phyloP scores from a whole-genome alignment of 2,329 filamentous ascomycete species.

The Tolypocladium tropicale region DNA sequence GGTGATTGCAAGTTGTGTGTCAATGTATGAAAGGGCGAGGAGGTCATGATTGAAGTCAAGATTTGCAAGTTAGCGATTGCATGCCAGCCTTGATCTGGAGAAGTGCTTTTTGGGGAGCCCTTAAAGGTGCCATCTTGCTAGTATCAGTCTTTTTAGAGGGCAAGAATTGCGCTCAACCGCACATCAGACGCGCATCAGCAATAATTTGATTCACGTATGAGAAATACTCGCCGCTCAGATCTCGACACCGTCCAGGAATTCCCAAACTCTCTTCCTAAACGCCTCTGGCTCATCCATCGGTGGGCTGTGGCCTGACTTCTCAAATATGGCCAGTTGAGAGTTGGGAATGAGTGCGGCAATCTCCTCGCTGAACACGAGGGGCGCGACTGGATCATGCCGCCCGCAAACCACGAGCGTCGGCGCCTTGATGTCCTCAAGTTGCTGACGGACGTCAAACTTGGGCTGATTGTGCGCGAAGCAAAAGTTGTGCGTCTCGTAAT shows the following conservation, averaged over 20 bases:
- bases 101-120: no score
- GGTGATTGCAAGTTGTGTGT: conserved; percentile 3
- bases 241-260: neutral
- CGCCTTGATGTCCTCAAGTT: conserved; percentile 6
- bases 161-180: no score
- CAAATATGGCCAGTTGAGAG: conserved; percentile 11
- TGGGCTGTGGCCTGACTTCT: conserved; percentile 12
- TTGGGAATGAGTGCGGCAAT: conserved; percentile 7
- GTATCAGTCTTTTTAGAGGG: no score
- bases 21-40: neutral
- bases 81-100: no score
- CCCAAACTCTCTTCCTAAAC: conserved; percentile 5
- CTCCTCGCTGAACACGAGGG: conserved; percentile 10
- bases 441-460: conserved; percentile 11
- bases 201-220: no score
- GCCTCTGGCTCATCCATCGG: conserved; percentile 10
- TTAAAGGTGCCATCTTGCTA: no score
- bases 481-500: conserved; percentile 12
- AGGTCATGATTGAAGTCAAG: neutral
- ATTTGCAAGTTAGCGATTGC: no score
- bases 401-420: conserved; percentile 12
- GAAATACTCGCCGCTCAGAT: no score
- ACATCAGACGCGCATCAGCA: no score
- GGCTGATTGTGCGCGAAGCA: conserved; percentile 11
- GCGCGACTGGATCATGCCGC: conserved; percentile 10